Evolutionary conservation across 192 early-diverging fungal genomes (phyloP), one percentile per base, ranked within the genome.

Genomic region (Coemansia guatemalensis): DNA sequence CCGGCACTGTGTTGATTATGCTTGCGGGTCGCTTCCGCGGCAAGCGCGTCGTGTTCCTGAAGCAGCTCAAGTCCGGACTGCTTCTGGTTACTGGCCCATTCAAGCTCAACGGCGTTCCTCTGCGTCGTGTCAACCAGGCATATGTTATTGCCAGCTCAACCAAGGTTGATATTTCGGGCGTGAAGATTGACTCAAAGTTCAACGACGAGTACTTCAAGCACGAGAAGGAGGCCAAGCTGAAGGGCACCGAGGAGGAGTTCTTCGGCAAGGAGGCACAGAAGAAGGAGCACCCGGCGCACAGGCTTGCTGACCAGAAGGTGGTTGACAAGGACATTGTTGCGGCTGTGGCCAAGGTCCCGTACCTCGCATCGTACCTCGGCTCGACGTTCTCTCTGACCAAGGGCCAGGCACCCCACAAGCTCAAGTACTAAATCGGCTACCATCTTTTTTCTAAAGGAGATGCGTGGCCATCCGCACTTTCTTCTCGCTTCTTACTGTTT

Each of bases 91-190:
- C 95, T 61, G 97, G 97, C 48, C 97, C 97, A 61, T 94, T 92
- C 90, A 93, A 93, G 87, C 77, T 96, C 85, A 99, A 99, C 90
- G 97, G 97, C 72, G 93, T 99, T 60, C 97, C 97, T 41, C 85
- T 99, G 62, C 87, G 92, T 65, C 92, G 97, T 54, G 94, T 99
- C 76, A 95, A 97, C 92, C 95, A 97, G 88, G 94, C 96, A 67
- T 99, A 96, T 85, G 97, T 94, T 71, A 91, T 98, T 81, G 96
- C 96, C 73, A 99, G 96, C 75, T 98, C 97, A 72, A 98, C 97
- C 88, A 98, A 96, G 88, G 73, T 99, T 58, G 94, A 99, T 73
- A 56, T 99, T 57, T 84, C 88, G 62, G 82, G 81, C 65, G 85
- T 88, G 78, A 83, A 86, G 73, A 86, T 89, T 57, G 68, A 70